A percentile compares a stretch with the other conserved stretches of the same genome.
Conservation (phyloP, 1,284 basidiomycete species). For the Meira miltonrushii region DNA sequence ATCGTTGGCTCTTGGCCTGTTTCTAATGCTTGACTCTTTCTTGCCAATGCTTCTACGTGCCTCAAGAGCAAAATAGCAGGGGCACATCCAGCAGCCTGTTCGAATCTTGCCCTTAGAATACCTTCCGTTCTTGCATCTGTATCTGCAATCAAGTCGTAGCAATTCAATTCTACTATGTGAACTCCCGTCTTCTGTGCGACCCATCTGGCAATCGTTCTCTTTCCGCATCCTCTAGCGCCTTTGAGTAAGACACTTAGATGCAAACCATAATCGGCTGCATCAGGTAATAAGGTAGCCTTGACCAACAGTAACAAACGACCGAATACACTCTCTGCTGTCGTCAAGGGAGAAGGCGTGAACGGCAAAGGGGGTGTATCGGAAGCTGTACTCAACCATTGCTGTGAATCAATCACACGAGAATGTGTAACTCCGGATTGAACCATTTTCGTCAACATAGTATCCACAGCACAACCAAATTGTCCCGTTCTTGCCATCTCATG, state of each 20-base stretch:
- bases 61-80: slow-evolving; percentile 80
- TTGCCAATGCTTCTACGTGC: slow-evolving; percentile 75
- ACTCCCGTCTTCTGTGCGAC: slow-evolving; percentile 67
- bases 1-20: slow-evolving; percentile 69
- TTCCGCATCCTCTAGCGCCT: slow-evolving; percentile 70
- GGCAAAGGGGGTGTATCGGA: slow-evolving; percentile 31
- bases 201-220: slow-evolving; percentile 61
- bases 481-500: slow-evolving; percentile 55
- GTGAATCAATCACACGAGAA: slow-evolving; percentile 62
- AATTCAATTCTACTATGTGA: slow-evolving; percentile 80
- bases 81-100: slow-evolving; percentile 71
- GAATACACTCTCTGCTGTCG: slow-evolving; percentile 23
- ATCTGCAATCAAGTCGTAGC: slow-evolving; percentile 78
- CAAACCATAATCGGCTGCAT: slow-evolving; percentile 32
- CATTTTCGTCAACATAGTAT: slow-evolving; percentile 68
- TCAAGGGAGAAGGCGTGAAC: slow-evolving; percentile 18
- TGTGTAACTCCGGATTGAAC: slow-evolving; percentile 74
- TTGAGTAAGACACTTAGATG: slow-evolving; percentile 62
- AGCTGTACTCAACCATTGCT: slow-evolving; percentile 60
- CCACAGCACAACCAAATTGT: slow-evolving; percentile 79
- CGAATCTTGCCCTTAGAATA: slow-evolving; percentile 68
- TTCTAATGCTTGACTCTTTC: slow-evolving; percentile 65
- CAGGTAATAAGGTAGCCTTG: slow-evolving; percentile 35
- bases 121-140: slow-evolving; percentile 74
- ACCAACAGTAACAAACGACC: slow-evolving; percentile 29